Evolutionary conservation across 495 filamentous ascomycete genomes (phyloP), one percentile per base, ranked within the genome.

Genomic region (Neurospora sp.): DNA sequence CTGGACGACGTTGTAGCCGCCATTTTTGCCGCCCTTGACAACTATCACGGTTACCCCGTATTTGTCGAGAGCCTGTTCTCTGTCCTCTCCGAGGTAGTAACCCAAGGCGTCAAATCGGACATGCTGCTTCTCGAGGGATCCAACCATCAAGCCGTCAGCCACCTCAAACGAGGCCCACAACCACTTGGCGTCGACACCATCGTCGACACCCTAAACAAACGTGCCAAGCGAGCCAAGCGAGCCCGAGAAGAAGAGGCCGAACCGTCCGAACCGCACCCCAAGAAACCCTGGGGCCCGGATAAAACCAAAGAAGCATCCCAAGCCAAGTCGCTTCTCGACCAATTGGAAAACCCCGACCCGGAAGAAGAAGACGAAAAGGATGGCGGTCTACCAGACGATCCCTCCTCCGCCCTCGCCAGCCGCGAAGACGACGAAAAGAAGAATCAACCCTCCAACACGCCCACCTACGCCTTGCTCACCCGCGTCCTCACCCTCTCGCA

Each of bases 11-110:
- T 96, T 18, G 89, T 98, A 0, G 90, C 89, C 9, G 93, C 92
- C 4, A 92, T 98, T 31, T 98, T 99, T 76, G 92, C 91, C 0
- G 93, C 96, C 4, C 80, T 99, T 40, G 94, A 97, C 74, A 89
- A 91, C 73, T 98, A 94, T 76, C 96, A 99, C 80, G 96, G 96
- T 4, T 98, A 98, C 79, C 91, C 93, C 1, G 85, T 87, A 41
- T 89, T 98, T 44, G 94, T 97, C 0, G 92, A 96, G 77, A 86
- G 89, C 73, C 85, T 99, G 42, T 98, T 98, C 81, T 85, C 89
- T 22, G 94, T 95, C 0, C 82, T 99, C 9, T 87, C 87, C 40
- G 90, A 91, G 42, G 89, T 98, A 59, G 94, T 95, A 18, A 89
- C 93, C 69, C 93, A 97, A 79, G 91, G 92, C 4, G 87, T 89